Base-by-base conservation (phyloP, 2,329 filamentous ascomycete species). In the Epicoccum nigrum region DNA sequence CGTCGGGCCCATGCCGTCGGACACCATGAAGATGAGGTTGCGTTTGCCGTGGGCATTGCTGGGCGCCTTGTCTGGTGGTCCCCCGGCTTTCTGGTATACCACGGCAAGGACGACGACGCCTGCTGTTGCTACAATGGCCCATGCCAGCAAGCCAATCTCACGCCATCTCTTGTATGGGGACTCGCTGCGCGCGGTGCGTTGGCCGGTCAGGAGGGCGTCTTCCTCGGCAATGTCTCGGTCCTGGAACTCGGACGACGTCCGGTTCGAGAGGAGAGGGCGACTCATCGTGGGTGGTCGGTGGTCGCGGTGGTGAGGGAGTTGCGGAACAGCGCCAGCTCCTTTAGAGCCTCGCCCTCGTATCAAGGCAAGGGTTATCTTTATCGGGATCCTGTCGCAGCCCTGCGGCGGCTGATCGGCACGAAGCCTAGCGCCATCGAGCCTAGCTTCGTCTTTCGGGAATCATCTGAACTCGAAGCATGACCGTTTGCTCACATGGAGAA, bases 11-110 rank as follows among this genome's bases (percentile, higher is more conserved):
- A 99, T 99, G 67, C 94, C 94, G 73, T 99, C 94, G 0, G 91
- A 96, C 30, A 99, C 93, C 94, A 99, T 99, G 79, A 99, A 97
- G 64, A 99, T 88, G 45, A 99, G 81, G 74, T 97, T 99, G 46
- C 90, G 84, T 80, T 97, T 99, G 44, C 86, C 84, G 28, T 62
- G 60, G 9, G 70, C 65, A 30, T 64, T 70, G 50, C 60, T 66
- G 31, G 65, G 64, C 15, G 68, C 62, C 21, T 61, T 37, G 28
- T 68, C 63, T 25, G 50, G 2, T 3, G 69, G 68, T 15, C 44
- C 50, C 4, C 35, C 39, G 6, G 40, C 11, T 63, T 85, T 82
- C 73, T 96, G 90, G 68, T 90, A 89, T 13, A 89, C 75, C n/a
- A 94, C 88, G 3, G 89, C 89, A 16, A 96, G 81, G 25, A 96